These are phyloP conservation scores for Geranomyces michiganensis DNA, from an alignment of 192 early-diverging fungal species.

Conservation along the genomic window DNA sequence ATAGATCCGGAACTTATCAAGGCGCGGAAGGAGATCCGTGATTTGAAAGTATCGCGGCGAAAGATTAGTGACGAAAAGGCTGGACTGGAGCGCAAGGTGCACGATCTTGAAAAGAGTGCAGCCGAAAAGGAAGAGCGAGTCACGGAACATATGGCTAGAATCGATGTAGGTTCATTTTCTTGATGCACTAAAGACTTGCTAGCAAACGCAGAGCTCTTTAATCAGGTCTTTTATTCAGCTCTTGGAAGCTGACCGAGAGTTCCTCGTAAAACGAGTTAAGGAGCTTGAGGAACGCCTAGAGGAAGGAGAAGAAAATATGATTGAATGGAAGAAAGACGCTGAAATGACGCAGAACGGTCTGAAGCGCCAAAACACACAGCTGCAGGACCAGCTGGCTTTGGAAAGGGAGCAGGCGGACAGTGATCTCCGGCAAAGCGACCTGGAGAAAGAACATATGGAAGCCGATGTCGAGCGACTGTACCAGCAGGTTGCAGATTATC, in stretches of 20 bases:
- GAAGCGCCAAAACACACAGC: conserved; percentile 11
- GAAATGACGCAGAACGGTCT: conserved; percentile 17
- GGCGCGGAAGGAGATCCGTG: conserved; percentile 23
- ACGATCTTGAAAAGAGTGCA: conserved; percentile 23
- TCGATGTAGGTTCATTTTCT: conserved; percentile 11
- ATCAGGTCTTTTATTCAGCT: conserved; percentile 30
- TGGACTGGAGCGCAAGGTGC: conserved; percentile 7
- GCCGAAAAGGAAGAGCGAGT: conserved; percentile 26
- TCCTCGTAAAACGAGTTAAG: conserved; percentile 62
- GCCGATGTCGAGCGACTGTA: not conserved
- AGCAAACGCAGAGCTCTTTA: not conserved
- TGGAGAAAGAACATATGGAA: conserved; percentile 7
- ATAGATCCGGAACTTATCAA: conserved; percentile 28
- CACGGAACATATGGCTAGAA: not conserved
- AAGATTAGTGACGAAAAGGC: conserved; percentile 33
- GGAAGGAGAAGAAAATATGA: conserved; percentile 29
- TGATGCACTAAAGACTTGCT: too few species aligned
- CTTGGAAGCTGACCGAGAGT: conserved; percentile 62
- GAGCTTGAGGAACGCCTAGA: conserved; percentile 30
- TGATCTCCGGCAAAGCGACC: conserved; percentile 1
- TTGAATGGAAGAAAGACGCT: conserved; percentile 13
- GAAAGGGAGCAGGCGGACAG: conserved; percentile 40
- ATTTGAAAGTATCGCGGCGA: conserved; percentile 21
- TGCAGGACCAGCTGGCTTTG: conserved; percentile 16
- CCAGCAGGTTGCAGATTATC: conserved; percentile 1